Percentiles rank a stretch among this genome's conserved stretches.
Conservation (phyloP, 192 early-diverging fungal species). For the Podila horticola region DNA sequence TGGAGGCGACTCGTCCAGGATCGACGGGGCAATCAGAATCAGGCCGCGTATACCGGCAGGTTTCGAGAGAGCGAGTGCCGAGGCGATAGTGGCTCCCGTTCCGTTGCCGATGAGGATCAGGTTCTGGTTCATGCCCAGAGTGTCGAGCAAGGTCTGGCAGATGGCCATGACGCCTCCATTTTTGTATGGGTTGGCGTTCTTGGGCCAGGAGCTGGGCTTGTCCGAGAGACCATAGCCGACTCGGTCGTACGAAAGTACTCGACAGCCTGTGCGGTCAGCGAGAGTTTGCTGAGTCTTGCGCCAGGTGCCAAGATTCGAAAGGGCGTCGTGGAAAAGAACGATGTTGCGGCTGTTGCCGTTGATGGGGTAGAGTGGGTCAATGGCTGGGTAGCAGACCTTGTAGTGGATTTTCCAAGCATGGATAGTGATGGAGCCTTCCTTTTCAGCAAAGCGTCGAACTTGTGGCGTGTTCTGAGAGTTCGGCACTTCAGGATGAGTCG, state of each 20-base stretch:
- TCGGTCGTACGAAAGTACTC: constrained; percentile 36
- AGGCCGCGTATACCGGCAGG: constrained; percentile 17
- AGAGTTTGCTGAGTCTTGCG: constrained; percentile 34
- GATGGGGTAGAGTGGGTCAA: constrained; percentile 23
- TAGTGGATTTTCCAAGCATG: constrained; percentile 31
- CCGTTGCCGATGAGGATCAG: constrained; percentile 34
- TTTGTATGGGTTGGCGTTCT: constrained; percentile 41
- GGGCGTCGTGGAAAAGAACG: constrained; percentile 30
- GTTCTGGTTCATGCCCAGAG: constrained; percentile 33
- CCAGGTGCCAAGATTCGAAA: constrained; percentile 36
- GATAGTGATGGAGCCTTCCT: constrained; percentile 15
- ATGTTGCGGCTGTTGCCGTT: constrained; percentile 46
- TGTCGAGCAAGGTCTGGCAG: constrained; percentile 20
- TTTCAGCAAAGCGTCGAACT: constrained; percentile 19
- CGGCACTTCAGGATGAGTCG: neutral
- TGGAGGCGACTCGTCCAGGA: constrained; percentile 17
- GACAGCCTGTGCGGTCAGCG: constrained; percentile 35
- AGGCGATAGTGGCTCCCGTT: constrained; percentile 29
- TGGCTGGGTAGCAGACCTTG: constrained; percentile 29
- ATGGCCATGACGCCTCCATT: constrained; percentile 30
- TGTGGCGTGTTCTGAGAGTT: neutral
- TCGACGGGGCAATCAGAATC: constrained; percentile 16
- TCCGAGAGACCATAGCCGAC: constrained; percentile 31
- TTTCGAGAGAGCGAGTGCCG: constrained; percentile 23
- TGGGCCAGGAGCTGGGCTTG: constrained; percentile 26